Evolutionary conservation across 2,329 filamentous ascomycete species (phyloP).

Genomic region (Dryadomyces sulphureus): DNA sequence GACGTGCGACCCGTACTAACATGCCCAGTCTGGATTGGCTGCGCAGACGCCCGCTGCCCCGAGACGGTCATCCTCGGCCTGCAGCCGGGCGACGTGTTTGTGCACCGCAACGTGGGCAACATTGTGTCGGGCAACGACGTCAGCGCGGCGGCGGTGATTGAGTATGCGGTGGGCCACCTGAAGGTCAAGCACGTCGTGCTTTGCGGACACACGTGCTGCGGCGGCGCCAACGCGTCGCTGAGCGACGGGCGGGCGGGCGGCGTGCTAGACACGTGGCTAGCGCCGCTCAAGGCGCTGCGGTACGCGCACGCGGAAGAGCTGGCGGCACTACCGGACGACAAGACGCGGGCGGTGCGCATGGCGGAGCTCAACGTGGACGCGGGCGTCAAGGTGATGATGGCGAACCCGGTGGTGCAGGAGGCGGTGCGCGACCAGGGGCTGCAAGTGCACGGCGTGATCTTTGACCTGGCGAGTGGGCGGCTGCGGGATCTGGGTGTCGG

Average conservation of each 20-base stretch:
- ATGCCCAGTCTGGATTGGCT: slow-evolving; percentile 61
- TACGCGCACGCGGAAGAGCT: slow-evolving; percentile 39
- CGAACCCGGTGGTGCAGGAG: slow-evolving; percentile 54
- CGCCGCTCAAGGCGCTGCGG: slow-evolving; percentile 31
- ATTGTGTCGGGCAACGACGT: slow-evolving; percentile 62
- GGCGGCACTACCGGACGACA: slow-evolving; percentile 33
- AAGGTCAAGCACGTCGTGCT: slow-evolving; percentile 58
- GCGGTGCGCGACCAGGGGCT: slow-evolving; percentile 57
- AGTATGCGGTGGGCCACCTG: slow-evolving; percentile 61
- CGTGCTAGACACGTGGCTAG: slow-evolving; percentile 40
- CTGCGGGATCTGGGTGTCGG: slow-evolving; percentile 34
- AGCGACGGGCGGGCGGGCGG: slow-evolving; percentile 31
- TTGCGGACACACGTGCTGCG: slow-evolving; percentile 54
- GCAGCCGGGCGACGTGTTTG: slow-evolving; percentile 72
- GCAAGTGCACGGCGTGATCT: slow-evolving; percentile 64
- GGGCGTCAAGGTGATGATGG: slow-evolving; percentile 51
- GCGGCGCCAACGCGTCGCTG: slow-evolving; percentile 48
- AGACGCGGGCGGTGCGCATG: slow-evolving; percentile 42
- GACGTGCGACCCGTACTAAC: neutral
- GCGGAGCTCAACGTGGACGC: slow-evolving; percentile 64
- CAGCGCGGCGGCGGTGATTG: slow-evolving; percentile 59
- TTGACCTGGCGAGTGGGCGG: slow-evolving; percentile 41
- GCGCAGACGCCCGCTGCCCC: slow-evolving; percentile 71
- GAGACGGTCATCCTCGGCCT: slow-evolving; percentile 70
- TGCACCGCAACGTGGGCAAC: slow-evolving; percentile 85